Conservation (phyloP, 371 early-diverging fungal species). For the Amoeboaphelidium occidentale region DNA sequence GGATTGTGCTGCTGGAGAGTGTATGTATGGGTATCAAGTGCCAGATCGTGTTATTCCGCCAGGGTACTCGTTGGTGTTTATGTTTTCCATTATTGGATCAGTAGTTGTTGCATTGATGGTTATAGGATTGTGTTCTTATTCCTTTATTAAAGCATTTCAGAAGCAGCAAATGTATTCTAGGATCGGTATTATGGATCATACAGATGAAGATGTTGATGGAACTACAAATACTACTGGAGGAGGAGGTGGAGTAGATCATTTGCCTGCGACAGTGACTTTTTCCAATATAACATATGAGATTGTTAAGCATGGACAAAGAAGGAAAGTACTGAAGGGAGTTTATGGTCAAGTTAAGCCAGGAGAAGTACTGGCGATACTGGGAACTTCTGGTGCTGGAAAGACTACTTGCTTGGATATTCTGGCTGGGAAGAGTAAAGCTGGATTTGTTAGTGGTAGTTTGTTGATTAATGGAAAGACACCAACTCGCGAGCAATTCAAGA, state of each 20-base stretch:
- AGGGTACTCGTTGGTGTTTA: neutral
- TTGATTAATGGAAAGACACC: slow-evolving; percentile 48
- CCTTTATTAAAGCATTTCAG: neutral
- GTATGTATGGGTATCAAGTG: neutral
- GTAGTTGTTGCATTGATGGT: neutral
- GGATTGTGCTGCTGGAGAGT: slow-evolving; percentile 1
- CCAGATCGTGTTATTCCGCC: neutral
- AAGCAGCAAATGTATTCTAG: too few species aligned
- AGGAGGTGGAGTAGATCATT: neutral
- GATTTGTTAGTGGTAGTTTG: slow-evolving; percentile 61
- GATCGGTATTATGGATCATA: neutral
- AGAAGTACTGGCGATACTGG: slow-evolving; percentile 58
- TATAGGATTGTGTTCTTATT: neutral
- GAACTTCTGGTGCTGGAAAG: slow-evolving; percentile 32
- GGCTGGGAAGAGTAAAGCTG: slow-evolving; percentile 54
- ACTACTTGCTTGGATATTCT: slow-evolving; percentile 67
- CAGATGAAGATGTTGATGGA: neutral
- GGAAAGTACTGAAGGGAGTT: slow-evolving; percentile 28
- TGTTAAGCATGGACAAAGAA: slow-evolving; percentile 1
- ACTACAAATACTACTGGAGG: neutral
- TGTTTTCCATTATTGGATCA: neutral
- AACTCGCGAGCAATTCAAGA: slow-evolving; percentile 23
- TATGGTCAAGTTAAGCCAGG: slow-evolving; percentile 51
- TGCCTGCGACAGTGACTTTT: neutral
- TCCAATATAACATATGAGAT: neutral